Evolutionary conservation across 2,329 filamentous ascomycete genomes (phyloP).

Genomic region (Cladophialophora carrionii): DNA sequence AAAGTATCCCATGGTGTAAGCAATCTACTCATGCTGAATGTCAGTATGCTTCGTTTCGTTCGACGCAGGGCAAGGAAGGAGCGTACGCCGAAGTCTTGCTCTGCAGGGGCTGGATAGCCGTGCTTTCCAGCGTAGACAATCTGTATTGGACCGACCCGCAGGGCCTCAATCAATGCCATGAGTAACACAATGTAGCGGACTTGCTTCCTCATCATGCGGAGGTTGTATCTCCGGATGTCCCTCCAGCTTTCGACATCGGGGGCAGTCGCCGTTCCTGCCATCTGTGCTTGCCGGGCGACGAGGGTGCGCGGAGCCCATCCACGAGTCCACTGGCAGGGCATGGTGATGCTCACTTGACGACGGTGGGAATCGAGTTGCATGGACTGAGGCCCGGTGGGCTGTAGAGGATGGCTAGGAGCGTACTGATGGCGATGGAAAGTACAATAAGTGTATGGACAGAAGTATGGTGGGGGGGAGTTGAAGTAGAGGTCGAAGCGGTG

Average conservation of each 20-base stretch:
- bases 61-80: not conserved
- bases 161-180: slow-evolving; percentile 36
- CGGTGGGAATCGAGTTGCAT: slow-evolving; percentile 39
- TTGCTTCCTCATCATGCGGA: slow-evolving; percentile 37
- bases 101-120: slow-evolving; percentile 29
- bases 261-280: not conserved
- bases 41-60: slow-evolving; percentile 9
- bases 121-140: slow-evolving; percentile 36
- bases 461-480: not conserved
- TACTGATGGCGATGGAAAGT: not conserved
- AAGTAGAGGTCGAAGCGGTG: not conserved
- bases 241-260: slow-evolving; percentile 35
- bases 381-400: slow-evolving; percentile 6
- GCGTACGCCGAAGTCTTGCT: slow-evolving; percentile 37
- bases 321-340: slow-evolving; percentile 35
- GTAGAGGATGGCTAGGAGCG: not conserved
- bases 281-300: slow-evolving; percentile 10
- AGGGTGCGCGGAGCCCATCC: slow-evolving; percentile 17
- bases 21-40: slow-evolving; percentile 27
- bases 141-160: slow-evolving; percentile 35
- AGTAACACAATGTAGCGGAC: slow-evolving; percentile 34
- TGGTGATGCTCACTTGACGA: slow-evolving; percentile 33
- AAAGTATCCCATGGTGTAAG: slow-evolving; percentile 36
- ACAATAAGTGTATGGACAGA: not conserved
- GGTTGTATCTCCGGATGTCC: slow-evolving; percentile 33